Conservation (phyloP, 441 rosid genomes). For the Adansonia madagascariensis region DNA sequence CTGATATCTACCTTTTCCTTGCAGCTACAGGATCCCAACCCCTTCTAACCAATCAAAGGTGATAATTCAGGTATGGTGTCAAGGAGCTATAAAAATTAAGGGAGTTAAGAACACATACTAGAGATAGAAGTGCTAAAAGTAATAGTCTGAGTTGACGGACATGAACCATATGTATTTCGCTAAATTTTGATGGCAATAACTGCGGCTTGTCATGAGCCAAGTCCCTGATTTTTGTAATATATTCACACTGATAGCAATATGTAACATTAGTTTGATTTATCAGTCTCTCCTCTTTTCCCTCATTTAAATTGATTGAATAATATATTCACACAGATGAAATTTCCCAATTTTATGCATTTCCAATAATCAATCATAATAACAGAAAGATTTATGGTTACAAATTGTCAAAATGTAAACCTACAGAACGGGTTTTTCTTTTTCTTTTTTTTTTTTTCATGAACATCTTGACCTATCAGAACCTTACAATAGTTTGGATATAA, state of each 20-base stretch:
- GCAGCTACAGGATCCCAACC: constrained; percentile 66
- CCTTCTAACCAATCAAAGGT: constrained; percentile 53
- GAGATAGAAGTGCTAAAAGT: constrained; percentile 10
- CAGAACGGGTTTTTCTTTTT: no score
- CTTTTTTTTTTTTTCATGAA: no score
- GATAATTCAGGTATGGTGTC: constrained; percentile 31
- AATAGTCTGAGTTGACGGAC: constrained; percentile 18
- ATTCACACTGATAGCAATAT: not conserved
- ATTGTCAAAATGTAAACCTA: no score
- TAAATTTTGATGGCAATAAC: constrained; percentile 25
- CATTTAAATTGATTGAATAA: constrained; percentile 8
- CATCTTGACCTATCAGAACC: no score
- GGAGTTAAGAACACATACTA: constrained; percentile 8
- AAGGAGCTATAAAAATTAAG: not conserved
- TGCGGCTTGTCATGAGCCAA: constrained; percentile 9
- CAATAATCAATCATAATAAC: no score
- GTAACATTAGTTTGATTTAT: not conserved
- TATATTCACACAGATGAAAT: no score
- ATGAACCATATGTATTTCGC: constrained; percentile 5
- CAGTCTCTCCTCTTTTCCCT: not conserved
- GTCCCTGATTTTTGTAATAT: constrained; percentile 22
- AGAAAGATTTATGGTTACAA: no score
- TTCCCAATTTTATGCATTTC: no score
- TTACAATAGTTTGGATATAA: no score
- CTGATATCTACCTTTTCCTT: constrained; percentile 26